Percentiles rank a stretch among this genome's conserved stretches.
Conservation (phyloP, 2,329 filamentous ascomycete species). For the Ophiostoma himal-ulmi region DNA sequence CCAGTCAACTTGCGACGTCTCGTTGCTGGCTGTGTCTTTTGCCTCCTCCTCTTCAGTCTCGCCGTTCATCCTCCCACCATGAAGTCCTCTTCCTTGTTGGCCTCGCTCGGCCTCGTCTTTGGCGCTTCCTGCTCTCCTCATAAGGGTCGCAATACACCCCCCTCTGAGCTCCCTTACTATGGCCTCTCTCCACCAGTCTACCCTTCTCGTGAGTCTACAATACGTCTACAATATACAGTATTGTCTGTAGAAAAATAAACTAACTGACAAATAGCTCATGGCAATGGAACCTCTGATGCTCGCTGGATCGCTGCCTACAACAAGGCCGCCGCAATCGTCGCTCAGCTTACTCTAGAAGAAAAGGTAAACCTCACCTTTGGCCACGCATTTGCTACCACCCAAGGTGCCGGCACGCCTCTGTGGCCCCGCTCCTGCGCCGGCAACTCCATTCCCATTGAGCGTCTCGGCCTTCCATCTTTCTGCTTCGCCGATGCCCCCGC, state of each 20-base stretch:
- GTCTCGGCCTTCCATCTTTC: conserved; percentile 41
- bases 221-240: not conserved
- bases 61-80: conserved; percentile 4
- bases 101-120: conserved; percentile 12
- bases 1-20: not conserved
- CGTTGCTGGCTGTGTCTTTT: not conserved
- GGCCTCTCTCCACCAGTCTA: conserved; percentile 35
- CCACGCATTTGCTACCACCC: conserved; percentile 15
- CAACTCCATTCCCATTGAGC: conserved; percentile 32
- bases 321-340: conserved; percentile 34
- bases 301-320: conserved; percentile 36
- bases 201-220: conserved; percentile 30
- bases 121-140: not conserved
- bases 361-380: conserved; percentile 39
- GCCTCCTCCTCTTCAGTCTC: not conserved
- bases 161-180: conserved; percentile 32
- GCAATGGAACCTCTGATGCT: conserved; percentile 29
- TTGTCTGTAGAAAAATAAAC: not conserved
- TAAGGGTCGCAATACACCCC: not conserved
- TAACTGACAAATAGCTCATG: conserved; percentile 27
- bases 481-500: conserved; percentile 41
- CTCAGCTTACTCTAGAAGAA: conserved; percentile 37
- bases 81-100: not conserved
- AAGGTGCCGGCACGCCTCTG: not conserved
- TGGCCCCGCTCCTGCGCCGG: conserved; percentile 32